Percentiles rank a stretch among this genome's conserved stretches.
Evolutionary conservation across 1,139 yeast genomes (phyloP).

Genomic region (Debaryomycetaceae sp.): DNA sequence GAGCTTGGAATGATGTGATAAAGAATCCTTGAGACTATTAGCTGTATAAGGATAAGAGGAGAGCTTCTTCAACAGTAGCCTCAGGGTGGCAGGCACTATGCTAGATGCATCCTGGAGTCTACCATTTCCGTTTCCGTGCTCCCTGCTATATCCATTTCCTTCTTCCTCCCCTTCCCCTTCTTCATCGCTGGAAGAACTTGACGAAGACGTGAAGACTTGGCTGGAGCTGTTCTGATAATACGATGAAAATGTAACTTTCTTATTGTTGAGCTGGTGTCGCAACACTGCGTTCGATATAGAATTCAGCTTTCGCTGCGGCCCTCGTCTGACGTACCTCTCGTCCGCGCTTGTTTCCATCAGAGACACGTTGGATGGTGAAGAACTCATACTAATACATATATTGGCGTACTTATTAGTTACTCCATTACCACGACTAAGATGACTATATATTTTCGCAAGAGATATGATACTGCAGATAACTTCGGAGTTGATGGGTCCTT

Average conservation of each 20-base stretch:
- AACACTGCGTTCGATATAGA: conserved; percentile 11
- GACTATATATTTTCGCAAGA: not conserved
- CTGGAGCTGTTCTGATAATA: conserved; percentile 3
- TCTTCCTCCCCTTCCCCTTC: not conserved
- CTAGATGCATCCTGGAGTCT: not conserved
- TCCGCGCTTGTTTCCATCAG: not conserved
- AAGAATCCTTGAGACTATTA: conserved; percentile 20
- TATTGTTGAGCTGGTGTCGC: conserved; percentile 6
- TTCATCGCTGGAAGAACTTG: conserved; percentile 7
- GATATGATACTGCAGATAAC: not conserved
- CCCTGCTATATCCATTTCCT: not conserved
- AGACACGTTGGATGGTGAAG: not conserved
- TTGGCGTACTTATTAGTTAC: not conserved
- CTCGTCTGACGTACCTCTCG: not conserved
- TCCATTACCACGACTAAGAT: not conserved
- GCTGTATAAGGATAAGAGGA: conserved; percentile 16
- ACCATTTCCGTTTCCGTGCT: not conserved
- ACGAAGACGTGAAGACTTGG: conserved; percentile 7
- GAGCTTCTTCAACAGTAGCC: conserved; percentile 8
- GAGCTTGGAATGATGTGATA: conserved; percentile 28
- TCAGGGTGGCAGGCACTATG: not conserved
- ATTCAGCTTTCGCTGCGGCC: conserved; percentile 7
- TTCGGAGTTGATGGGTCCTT: not conserved
- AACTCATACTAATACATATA: conserved; percentile 1
- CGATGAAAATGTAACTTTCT: conserved; percentile 6